Base-by-base conservation (phyloP, 148 eudicot species). In the Cornus florida region DNA sequence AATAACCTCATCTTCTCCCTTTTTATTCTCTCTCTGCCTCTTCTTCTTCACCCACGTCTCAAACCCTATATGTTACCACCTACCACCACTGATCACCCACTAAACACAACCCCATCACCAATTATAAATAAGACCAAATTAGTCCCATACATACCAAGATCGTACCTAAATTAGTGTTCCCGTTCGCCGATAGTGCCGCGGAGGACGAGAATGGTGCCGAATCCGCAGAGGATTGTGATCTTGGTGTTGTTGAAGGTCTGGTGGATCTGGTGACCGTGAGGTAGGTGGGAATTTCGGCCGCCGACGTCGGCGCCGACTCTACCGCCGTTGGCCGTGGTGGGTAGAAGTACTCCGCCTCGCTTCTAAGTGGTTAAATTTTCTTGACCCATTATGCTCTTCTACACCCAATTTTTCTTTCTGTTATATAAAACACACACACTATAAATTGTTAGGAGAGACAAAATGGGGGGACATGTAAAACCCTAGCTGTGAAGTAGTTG, bases 151-250 rank as follows among this genome's bases (percentile, higher is more conserved):
- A 28, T 28, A 28, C 28, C 28, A 28, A 28, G 1, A 28, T 28
- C 28, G n/a, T n/a, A 28, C 28, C 28, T 1, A 28, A 28, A 28
- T n/a, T n/a, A n/a, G n/a, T n/a, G n/a, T n/a, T n/a, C n/a, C n/a
- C n/a, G n/a, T n/a, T n/a, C n/a, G 48, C 98, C 98, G 53, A 95
- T 83, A 8, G 97, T 93, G 71, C 98, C 98, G 28, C 98, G 88
- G 12, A 95, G 88, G 70, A 95, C 98, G 53, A 95, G 91, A 50
- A 95, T 95, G 1, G 98, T 95, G 67, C 93, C 86, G 68, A 95
- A 82, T 53, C 97, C 96, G 79, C 98, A 93, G 35, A 95, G 84
- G 53, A 95, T 66, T 0, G 98, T 93, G 88, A 93, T 88, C 82
- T 95, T 95, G 56, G 91, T 74, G 82, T 90, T 95, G 86, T 88